Evolutionary conservation across 2,329 filamentous ascomycete species (phyloP), one percentile per base, ranked within the genome.

Genomic region (Alternaria postmessia): DNA sequence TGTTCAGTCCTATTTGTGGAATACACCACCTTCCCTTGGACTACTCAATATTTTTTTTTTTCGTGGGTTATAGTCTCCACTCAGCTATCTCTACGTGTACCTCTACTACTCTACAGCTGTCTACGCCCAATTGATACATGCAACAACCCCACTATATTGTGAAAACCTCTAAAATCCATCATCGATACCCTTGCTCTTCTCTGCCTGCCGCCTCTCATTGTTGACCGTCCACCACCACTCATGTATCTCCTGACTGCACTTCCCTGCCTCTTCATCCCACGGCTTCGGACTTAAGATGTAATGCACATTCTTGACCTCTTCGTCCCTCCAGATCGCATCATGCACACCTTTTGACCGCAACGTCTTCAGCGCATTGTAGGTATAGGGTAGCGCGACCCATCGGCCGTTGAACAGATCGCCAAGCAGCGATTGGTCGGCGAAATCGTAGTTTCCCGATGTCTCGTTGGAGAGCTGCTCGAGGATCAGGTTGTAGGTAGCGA

Each of bases 311-410:
- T 88, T 88, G 20, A 89, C 85, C 66, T 82, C 72, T 18, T 85
- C 82, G 63, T 89, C 87, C 59, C 82, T 78, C 87, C 87, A 89
- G 57, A 89, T 88, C 28, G 80, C 77, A 64, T 84, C 80, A 68
- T 88, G 86, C 56, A 88, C 84, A 9, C 82, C 83, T 64, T 84
- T 75, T 79, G 80, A 83, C 55, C 86, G 75, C 72, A 88, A 59
- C n/a, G 86, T 87, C 78, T 87, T 88, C 51, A 88, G 75, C 42
- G 86, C 86, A 69, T 88, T 88, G 76, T 88, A 88, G 7, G 83
- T 82, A 66, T 88, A 88, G 16, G 86, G 86, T 54, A 88, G 71
- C 3, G 82, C 77, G 5, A 88, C 85, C 86, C 86, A 88, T 22
- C 86, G 81, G 0, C 83, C 84, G 30, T 80, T 71, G 72, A 88